phyloP scores from a whole-genome alignment of 2,329 filamentous ascomycete genomes.

The Grosmannia huntii region DNA sequence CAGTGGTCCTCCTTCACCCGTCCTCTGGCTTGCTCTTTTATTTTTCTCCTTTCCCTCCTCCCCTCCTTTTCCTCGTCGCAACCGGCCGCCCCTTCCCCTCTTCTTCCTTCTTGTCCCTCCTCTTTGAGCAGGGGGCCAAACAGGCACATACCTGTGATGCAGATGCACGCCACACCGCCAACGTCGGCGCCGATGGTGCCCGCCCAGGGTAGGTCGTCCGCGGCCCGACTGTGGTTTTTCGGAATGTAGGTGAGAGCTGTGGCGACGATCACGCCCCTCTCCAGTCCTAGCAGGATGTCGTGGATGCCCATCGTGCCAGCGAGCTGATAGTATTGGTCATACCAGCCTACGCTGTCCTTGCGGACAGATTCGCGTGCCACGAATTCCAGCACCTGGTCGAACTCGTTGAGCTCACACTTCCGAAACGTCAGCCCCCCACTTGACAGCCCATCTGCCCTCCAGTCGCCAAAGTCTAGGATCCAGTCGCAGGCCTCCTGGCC shows the following conservation, averaged over 20 bases:
- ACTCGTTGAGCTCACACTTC: slow-evolving; percentile 32
- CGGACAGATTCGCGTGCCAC: slow-evolving; percentile 33
- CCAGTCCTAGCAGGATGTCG: slow-evolving; percentile 41
- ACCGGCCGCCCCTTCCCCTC: not conserved
- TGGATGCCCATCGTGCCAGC: slow-evolving; percentile 32
- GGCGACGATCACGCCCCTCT: slow-evolving; percentile 35
- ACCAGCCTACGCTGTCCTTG: slow-evolving; percentile 41
- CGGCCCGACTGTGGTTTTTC: slow-evolving; percentile 29
- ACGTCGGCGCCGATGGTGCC: slow-evolving; percentile 34
- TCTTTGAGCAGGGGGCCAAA: not conserved
- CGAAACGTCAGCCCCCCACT: slow-evolving; percentile 30
- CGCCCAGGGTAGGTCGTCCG: slow-evolving; percentile 43
- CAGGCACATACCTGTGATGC: slow-evolving; percentile 32
- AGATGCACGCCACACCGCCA: slow-evolving; percentile 49
- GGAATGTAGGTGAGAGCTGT: slow-evolving; percentile 41
- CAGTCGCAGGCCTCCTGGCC: slow-evolving; percentile 41
- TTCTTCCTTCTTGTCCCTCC: not conserved
- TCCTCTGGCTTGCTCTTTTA: not conserved
- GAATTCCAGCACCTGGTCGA: slow-evolving; percentile 32
- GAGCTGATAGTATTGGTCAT: slow-evolving; percentile 43
- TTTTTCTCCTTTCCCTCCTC: not conserved
- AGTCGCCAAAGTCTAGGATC: slow-evolving; percentile 37
- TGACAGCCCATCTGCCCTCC: slow-evolving; percentile 27
- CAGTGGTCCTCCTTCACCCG: not conserved
- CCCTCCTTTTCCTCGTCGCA: not conserved